These are phyloP conservation scores for Boletus patriciae DNA, from an alignment of 768 basidiomycete genomes.

Conservation along the genomic window DNA sequence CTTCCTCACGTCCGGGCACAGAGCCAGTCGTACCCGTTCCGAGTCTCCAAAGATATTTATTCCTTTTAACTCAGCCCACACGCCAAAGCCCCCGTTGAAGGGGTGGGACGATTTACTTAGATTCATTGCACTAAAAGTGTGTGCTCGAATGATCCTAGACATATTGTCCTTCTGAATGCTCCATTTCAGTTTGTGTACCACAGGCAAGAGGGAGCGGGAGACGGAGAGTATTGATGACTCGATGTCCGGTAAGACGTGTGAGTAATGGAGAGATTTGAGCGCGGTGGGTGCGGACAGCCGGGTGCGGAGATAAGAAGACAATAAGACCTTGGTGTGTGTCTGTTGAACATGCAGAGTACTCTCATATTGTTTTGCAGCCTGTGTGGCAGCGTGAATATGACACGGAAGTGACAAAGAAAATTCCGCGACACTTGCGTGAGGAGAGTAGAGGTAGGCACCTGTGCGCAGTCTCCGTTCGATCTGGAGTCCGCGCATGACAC, in stretches of 20 bases:
- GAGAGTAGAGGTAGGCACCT: constrained; percentile 65
- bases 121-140: constrained; percentile 33
- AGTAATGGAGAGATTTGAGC: constrained; percentile 47
- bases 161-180: constrained; percentile 62
- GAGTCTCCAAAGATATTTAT: constrained; percentile 52
- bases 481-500: constrained; percentile 66
- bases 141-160: constrained; percentile 54
- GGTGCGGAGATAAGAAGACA: constrained; percentile 55
- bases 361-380: constrained; percentile 73
- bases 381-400: constrained; percentile 12
- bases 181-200: constrained; percentile 71
- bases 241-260: constrained; percentile 61
- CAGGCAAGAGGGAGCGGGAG: constrained; percentile 61
- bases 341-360: constrained; percentile 53
- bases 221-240: constrained; percentile 57
- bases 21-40: constrained; percentile 65
- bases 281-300: constrained; percentile 40
- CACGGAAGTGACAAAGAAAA: background rate
- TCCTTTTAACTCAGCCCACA: constrained; percentile 60
- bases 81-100: constrained; percentile 40
- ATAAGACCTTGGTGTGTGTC: constrained; percentile 48
- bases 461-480: constrained; percentile 66
- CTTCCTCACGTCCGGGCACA: constrained; percentile 64
- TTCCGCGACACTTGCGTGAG: constrained; percentile 41
- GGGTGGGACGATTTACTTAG: constrained; percentile 16